Evolutionary conservation across 805 yeast species (phyloP), one percentile per base, ranked within the genome.

Genomic region (Schwanniomyces yamadae): DNA sequence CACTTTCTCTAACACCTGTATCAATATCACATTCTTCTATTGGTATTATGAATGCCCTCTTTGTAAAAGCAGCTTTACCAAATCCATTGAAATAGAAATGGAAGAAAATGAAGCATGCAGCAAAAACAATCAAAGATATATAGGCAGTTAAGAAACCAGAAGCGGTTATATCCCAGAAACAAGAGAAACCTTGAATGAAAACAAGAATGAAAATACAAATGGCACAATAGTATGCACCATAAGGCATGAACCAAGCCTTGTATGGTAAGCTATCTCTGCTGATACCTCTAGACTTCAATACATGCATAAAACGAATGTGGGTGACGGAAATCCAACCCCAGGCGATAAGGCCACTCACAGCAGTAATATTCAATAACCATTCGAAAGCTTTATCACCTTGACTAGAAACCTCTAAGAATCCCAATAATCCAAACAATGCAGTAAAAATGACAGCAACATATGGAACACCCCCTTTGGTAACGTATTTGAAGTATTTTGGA

Each of bases 301-400:
- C 80, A 26, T 66, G 58, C 81, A 83, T 83, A 61, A 83, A 84
- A 55, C 90, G 69, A 39, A 84, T 61, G 59, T 82, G 90, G 3
- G 84, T 67, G 30, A 74, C 58, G 19, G 80, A 70, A 42, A 83
- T 82, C 55, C 78, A 74, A 32, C 78, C 72, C 90, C 90, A 82
- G 12, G 85, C 73, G 47, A 82, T 79, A 46, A 83, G 70, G 40
- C 90, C 90, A 8, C 89, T 81, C 32, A 82, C 82, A 19, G 85
- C 84, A n/a, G 86, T 75, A 48, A 84, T 82, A 57, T 82, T 82
- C 46, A 82, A 62, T 40, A 84, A 67, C 90, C 90, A 84, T 52
- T 73, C 64, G 63, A 84, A 84, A 20, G 80, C 89, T 3, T 72
- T 68, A 26, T 56, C 53, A 39, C 84, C 84, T 38, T 73, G 64